Base-by-base conservation (phyloP, 2,329 filamentous ascomycete species). In the Lasiodiplodia sp. region DNA sequence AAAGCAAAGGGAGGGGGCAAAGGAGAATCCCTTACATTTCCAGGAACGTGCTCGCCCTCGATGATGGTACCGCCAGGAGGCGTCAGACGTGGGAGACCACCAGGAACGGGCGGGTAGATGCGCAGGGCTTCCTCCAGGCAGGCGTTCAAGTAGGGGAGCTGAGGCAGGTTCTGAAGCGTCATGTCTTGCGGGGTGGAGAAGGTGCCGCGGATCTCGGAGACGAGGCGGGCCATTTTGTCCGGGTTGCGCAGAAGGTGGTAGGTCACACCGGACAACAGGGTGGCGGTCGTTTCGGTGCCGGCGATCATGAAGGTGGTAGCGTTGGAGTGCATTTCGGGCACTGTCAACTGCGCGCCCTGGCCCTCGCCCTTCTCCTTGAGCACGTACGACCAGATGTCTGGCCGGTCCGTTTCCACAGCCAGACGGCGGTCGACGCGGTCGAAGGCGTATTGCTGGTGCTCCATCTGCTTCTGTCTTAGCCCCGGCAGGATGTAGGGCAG, bases 41-140 rank as follows among this genome's bases (percentile, higher is more conserved):
- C 62, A 12, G 37, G 25, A 8, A 55, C 53, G n/a, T 58, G 71
- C 72, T 69, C 69, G 75, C 74, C 34, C 71, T 71, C 62, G 49
- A 77, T 52, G 16, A 51, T 65, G 4, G 70, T 79, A 7, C 76
- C 79, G 4, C 69, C 58, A 6, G 77, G 76, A 0, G 72, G 72
- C 0, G 71, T 66, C 16, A 57, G 52, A 7, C 81, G 74, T 4
- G 77, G 74, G 11, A 80, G 68, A 1, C 79, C 77, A 7, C 72
- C 70, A 1, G 81, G 75, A 1, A 83, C 77, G 0, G 83, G 82
- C 4, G 83, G 82, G 71, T 82, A 82, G 12, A 82, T 75, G 2
- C 84, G 73, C 5, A 85, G 72, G 0, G 76, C 79, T 70, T 84
- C 82, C 38, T 82, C 79, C 11, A 84, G 72, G 47, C 78, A 79